Evolutionary conservation across 352 stramenopile species (phyloP).

Genomic region (Phytopythium kandeliae): DNA sequence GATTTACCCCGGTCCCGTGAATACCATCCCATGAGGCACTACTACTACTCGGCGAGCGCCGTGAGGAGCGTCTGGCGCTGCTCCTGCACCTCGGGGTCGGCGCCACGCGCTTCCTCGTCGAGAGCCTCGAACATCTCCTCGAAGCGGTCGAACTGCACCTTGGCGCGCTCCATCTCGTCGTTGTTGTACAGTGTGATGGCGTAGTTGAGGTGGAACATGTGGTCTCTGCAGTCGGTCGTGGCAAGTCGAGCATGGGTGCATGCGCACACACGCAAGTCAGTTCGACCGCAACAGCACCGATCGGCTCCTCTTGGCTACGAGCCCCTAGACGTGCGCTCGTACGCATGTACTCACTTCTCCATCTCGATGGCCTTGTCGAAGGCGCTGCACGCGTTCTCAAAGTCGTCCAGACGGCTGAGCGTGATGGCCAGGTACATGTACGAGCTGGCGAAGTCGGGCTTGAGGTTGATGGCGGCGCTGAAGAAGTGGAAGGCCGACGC

Average conservation of each 20-base stretch:
- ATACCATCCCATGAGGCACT: too few relatives aligned
- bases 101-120: constrained; percentile 59
- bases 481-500: constrained; percentile 94
- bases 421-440: constrained; percentile 94
- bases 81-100: constrained; percentile 64
- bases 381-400: constrained; percentile 88
- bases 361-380: constrained; percentile 92
- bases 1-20: too few relatives aligned
- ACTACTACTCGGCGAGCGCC: constrained; percentile 59
- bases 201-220: constrained; percentile 88
- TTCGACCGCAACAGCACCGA: too few relatives aligned
- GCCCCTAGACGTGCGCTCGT: too few relatives aligned
- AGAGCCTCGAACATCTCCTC: constrained; percentile 74
- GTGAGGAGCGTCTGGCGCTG: constrained; percentile 68
- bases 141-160: constrained; percentile 81
- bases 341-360: constrained; percentile 56
- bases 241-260: too few relatives aligned
- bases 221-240: constrained; percentile 30
- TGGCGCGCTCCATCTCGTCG: constrained; percentile 83
- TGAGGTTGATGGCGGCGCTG: constrained; percentile 84
- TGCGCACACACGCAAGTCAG: too few relatives aligned
- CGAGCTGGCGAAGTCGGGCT: constrained; percentile 82
- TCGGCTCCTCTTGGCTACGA: too few relatives aligned
- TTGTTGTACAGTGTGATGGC: constrained; percentile 88
- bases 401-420: constrained; percentile 86